Evolutionary conservation across 148 eudicot genomes (phyloP), one percentile per base, ranked within the genome.

Genomic region (Vaccinium darrowii): DNA sequence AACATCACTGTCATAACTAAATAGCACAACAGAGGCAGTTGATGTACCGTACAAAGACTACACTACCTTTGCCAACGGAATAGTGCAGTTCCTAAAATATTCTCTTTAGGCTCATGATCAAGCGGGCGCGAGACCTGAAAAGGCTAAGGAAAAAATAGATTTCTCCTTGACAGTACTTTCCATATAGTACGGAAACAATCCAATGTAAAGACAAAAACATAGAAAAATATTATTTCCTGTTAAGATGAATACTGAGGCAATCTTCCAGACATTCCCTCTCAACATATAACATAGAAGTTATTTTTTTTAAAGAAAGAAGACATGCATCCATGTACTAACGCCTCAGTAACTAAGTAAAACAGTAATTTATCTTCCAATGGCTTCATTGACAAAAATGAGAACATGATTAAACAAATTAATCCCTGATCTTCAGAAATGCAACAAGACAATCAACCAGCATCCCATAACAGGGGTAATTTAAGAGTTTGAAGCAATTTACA

Each of bases 61-160:
- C 7, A 39, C 47, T 81, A 94, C 99, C 97, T 94, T 90, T 96
- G 99, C 98, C 98, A 96, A 83, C 98, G 99, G 75, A 96, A 96
- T 85, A 87, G 93, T 73, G 97, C 98, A 86, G 93, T 96, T 78
- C 95, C 94, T 7, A 84, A 83, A 82, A 93, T 89, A 51, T 88
- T 90, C 81, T 90, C 96, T 18, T 87, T 92, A 13, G 92, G 88
- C 80, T 89, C 93, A 54, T 89, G 89, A 87, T 92, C 91, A 78
- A 91, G 89, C n/a, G 99, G 97, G 81, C 98, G 94, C 50, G 91
- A 89, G 87, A 94, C 93, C 99, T 96, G 86, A 81, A 81, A 53
- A 54, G 63, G 95, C 92, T 92, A 90, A 93, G 92, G 92, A 77
- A 43, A 78, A 76, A 83, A 43, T 51, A 23, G 16, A 54, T 51